Conservation (phyloP, 306 rosid genomes). For the Gillenia trifoliata region DNA sequence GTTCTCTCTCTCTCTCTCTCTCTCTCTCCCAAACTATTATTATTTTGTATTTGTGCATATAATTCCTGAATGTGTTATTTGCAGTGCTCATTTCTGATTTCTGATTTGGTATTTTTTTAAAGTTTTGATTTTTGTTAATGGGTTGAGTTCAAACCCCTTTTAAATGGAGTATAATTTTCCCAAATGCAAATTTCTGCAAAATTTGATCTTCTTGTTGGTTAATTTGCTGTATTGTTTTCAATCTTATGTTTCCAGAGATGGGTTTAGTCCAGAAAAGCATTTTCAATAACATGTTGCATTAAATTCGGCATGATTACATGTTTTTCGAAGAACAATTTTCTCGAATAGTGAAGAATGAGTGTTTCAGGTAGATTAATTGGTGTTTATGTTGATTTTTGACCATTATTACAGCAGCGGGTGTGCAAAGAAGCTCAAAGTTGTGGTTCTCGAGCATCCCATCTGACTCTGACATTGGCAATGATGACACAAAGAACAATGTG, state of each 20-base stretch:
- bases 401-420: conserved; percentile 30
- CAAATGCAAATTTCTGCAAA: not conserved
- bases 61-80: not conserved
- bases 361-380: not conserved
- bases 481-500: conserved; percentile 19
- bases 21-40: not conserved
- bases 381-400: conserved; percentile 16
- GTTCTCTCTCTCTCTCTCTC: conserved; percentile 34
- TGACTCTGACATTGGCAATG: conserved; percentile 20
- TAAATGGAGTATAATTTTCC: not conserved
- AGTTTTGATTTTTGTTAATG: not conserved
- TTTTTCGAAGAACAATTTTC: conserved; percentile 5
- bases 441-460: conserved; percentile 42
- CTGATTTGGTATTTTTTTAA: not conserved
- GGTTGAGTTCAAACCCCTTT: conserved; percentile 1
- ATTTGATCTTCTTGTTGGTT: not conserved
- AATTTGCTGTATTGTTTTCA: not conserved
- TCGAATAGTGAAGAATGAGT: not conserved
- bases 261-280: conserved; percentile 4
- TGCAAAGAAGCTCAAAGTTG: conserved; percentile 30
- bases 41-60: not conserved
- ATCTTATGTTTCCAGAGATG: not conserved
- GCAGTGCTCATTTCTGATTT: not conserved
- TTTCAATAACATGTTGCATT: not conserved
- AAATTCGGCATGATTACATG: not conserved